Evolutionary conservation across 148 eudicot genomes (phyloP).

Genomic region (Bassia scoparia): DNA sequence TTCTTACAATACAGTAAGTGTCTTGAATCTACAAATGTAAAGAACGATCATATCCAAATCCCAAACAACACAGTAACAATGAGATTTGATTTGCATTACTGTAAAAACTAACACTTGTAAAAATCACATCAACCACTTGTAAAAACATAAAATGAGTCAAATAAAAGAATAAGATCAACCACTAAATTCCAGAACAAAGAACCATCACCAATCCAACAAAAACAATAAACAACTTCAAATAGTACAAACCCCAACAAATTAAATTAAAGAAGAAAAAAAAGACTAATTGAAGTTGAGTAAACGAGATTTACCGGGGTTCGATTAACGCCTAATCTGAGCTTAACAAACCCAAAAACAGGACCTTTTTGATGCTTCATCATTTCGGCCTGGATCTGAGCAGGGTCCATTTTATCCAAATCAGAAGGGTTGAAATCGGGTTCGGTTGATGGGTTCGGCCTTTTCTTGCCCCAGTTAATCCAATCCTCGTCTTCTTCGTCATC

Average conservation of each 20-base stretch:
- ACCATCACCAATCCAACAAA: not conserved
- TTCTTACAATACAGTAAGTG: no score
- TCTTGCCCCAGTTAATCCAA: constrained; percentile 80
- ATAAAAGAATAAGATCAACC: no score
- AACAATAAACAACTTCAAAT: not conserved
- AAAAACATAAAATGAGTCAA: no score
- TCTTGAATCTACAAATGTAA: no score
- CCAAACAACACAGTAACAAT: no score
- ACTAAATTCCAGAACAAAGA: not conserved
- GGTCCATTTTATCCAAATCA: constrained; percentile 53
- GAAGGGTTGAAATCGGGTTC: constrained; percentile 50
- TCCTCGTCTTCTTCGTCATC: constrained; percentile 90
- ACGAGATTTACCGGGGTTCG: constrained; percentile 48
- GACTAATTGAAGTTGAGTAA: not conserved
- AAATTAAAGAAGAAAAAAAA: not conserved
- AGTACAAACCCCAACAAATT: no score
- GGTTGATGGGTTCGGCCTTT: constrained; percentile 27
- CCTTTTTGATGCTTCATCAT: constrained; percentile 61
- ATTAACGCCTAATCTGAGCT: constrained; percentile 55
- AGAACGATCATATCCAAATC: no score
- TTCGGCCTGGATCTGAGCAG: constrained; percentile 50
- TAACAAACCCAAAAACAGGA: constrained; percentile 71
- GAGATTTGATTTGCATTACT: no score
- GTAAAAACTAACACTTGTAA: no score
- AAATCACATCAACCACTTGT: no score